Evolutionary conservation across 768 basidiomycete species (phyloP).

Genomic region (Paxillus involutus): DNA sequence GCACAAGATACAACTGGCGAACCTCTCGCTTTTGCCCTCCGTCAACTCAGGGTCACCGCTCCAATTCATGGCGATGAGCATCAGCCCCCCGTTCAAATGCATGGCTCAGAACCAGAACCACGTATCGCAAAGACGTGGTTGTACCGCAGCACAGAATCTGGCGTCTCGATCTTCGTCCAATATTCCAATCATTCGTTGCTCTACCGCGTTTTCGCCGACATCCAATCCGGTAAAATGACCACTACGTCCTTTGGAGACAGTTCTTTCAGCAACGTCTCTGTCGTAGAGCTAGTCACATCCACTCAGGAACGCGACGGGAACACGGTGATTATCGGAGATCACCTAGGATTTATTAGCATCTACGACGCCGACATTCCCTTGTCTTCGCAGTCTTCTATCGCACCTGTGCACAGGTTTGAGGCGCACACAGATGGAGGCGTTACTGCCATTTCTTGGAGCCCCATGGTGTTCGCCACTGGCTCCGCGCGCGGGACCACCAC

Average conservation of each 20-base stretch:
- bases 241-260: conserved; percentile 50
- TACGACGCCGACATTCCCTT: conserved; percentile 47
- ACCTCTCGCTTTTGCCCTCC: conserved; percentile 10
- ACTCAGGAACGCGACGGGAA: conserved; percentile 34
- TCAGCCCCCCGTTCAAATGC: not conserved
- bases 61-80: conserved; percentile 25
- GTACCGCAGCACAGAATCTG: conserved; percentile 4
- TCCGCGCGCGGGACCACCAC: conserved; percentile 58
- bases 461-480: conserved; percentile 62
- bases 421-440: conserved; percentile 66
- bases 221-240: conserved; percentile 26
- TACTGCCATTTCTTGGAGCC: conserved; percentile 62
- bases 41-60: conserved; percentile 37
- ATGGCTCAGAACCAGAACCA: not conserved
- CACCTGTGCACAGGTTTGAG: conserved; percentile 51
- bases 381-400: conserved; percentile 15
- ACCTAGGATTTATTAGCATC: conserved; percentile 60
- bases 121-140: conserved; percentile 19
- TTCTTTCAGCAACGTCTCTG: conserved; percentile 50
- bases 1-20: conserved; percentile 15
- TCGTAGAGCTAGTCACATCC: conserved; percentile 49
- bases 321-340: conserved; percentile 65
- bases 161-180: conserved; percentile 43
- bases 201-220: conserved; percentile 47
- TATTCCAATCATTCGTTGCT: conserved; percentile 52